Evolutionary conservation across 192 early-diverging fungal genomes (phyloP).

Genomic region (Coemansia pectinata): DNA sequence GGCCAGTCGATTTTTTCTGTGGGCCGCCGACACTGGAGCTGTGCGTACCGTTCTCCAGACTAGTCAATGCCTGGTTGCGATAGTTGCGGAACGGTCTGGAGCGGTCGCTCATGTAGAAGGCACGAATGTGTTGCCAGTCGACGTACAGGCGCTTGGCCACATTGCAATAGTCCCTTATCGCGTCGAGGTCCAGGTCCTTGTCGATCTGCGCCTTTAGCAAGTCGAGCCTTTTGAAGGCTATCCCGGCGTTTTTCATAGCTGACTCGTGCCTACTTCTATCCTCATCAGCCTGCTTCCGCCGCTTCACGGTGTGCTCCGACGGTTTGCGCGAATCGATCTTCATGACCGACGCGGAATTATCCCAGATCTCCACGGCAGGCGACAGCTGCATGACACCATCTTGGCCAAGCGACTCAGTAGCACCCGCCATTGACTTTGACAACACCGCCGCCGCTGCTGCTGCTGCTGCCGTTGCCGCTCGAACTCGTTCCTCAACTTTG

Average conservation of each 20-base stretch:
- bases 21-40: slow-evolving; percentile 7
- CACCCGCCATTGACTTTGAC: not conserved
- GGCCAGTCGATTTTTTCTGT: slow-evolving; percentile 8
- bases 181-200: not conserved
- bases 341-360: not conserved
- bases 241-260: slow-evolving; percentile 41
- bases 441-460: not conserved
- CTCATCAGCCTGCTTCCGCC: slow-evolving; percentile 27
- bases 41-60: slow-evolving; percentile 27
- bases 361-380: not conserved
- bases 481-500: slow-evolving; percentile 11
- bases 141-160: slow-evolving; percentile 31
- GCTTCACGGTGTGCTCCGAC: slow-evolving; percentile 17
- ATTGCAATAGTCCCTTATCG: slow-evolving; percentile 31
- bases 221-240: slow-evolving; percentile 42
- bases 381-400: not conserved
- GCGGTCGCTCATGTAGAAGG: slow-evolving; percentile 33
- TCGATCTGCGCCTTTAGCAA: slow-evolving; percentile 21
- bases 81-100: slow-evolving; percentile 39
- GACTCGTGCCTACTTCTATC: slow-evolving; percentile 29
- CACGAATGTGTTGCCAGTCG: slow-evolving; percentile 43
- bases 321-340: slow-evolving; percentile 21
- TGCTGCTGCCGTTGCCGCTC: not conserved
- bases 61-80: slow-evolving; percentile 20
- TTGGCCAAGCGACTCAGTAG: not conserved